Base-by-base conservation (phyloP, 495 filamentous ascomycete species). In the Neurospora cerealis region DNA sequence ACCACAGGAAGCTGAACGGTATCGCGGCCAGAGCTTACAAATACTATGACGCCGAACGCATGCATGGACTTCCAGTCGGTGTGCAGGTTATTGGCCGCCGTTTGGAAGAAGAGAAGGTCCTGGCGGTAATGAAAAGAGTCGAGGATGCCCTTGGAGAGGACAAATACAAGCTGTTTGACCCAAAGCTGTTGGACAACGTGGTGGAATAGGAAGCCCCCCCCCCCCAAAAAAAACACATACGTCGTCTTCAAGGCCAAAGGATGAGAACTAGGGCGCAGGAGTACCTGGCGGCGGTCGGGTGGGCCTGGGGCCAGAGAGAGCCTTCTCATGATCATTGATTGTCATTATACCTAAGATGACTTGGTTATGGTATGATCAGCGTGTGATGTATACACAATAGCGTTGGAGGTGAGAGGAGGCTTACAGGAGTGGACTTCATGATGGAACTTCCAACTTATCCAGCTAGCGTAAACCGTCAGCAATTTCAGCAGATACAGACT, bases 41-140 rank as follows among this genome's bases (percentile, higher is more conserved):
- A 79, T 89, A 93, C 77, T 99, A 98, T 78, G 90, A 98, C 79
- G 91, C 93, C 0, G 81, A 83, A 6, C 88, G 86, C 71, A 98
- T 98, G 94, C 89, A 93, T 42, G 95, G 93, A 6, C 83, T 98
- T 74, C 94, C 95, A 0, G 94, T 97, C 4, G 94, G 87, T 0
- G 88, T 97, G 42, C 96, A 98, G 81, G 85, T 98, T 7, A 91
- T 97, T 1, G 95, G 94, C 9, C 87, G 91, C 72, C 86, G 94
- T 39, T 86, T 97, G 79, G 88, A 97, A 80, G 95, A 99, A 81
- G 96, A 98, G 86, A 96, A 96, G 83, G 93, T 97, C 15, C 82
- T 97, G 74, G 91, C 91, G 0, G 86, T 92, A 28, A 97, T 98
- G 95, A 86, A 91, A 78, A 87, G 87, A 70, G 83, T 96, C 9